phyloP scores from a whole-genome alignment of 2,329 filamentous ascomycete genomes.

The Cladophialophora bantiana region DNA sequence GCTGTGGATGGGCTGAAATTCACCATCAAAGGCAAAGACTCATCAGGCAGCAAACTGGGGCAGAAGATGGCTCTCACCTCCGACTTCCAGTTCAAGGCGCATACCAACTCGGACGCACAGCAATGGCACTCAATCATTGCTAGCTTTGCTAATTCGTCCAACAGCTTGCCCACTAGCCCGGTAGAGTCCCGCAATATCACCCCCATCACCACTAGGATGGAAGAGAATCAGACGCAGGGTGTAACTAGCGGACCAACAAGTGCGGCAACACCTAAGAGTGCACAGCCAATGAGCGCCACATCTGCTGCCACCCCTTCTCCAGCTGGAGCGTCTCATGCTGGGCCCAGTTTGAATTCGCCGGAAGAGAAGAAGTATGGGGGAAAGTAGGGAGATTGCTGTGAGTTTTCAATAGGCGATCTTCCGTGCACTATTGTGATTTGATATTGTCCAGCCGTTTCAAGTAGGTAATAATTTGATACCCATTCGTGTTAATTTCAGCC shows the following conservation, averaged over 20 bases:
- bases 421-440: not conserved
- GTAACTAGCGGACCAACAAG: slow-evolving; percentile 33
- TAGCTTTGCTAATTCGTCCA: slow-evolving; percentile 30
- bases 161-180: slow-evolving; percentile 37
- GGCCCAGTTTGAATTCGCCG: slow-evolving; percentile 16
- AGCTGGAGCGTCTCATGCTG: slow-evolving; percentile 23
- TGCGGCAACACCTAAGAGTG: slow-evolving; percentile 22
- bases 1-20: slow-evolving; percentile 80
- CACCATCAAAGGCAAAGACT: slow-evolving; percentile 93
- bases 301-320: slow-evolving; percentile 6
- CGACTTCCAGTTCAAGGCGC: slow-evolving; percentile 87
- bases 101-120: slow-evolving; percentile 77
- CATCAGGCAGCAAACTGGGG: slow-evolving; percentile 75
- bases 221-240: slow-evolving; percentile 31
- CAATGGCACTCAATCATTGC: slow-evolving; percentile 82
- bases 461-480: slow-evolving; percentile 5
- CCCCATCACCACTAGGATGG: slow-evolving; percentile 32
- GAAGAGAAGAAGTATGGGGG: slow-evolving; percentile 24
- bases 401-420: not conserved
- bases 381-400: slow-evolving; percentile 14
- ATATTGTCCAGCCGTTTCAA: not conserved
- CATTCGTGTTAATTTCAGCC: not conserved
- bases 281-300: slow-evolving; percentile 13
- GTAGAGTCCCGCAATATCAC: slow-evolving; percentile 33
- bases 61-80: slow-evolving; percentile 80